Evolutionary conservation across 345 rosid genomes (phyloP), one percentile per base, ranked within the genome.

Genomic region (Moricandia moricandioides): DNA sequence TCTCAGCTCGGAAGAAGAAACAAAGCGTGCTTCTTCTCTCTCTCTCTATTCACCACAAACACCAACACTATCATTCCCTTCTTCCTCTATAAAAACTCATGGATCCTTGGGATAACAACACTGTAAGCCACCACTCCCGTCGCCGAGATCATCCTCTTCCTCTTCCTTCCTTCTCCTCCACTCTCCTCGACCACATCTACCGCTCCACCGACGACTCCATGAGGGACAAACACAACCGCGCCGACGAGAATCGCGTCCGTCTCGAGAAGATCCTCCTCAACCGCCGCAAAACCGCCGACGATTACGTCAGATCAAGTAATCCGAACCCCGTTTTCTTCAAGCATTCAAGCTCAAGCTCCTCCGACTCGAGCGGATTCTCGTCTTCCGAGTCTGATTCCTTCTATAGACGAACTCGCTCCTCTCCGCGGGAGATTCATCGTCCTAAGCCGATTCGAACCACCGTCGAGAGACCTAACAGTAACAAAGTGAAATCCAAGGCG

Each of bases 101-200:
- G 90, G 89, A 85, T 79, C 71, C 17, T 43, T 84, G 85, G 87
- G 77, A 80, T 70, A 31, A 4, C 67, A 54, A 34, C 0, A 65
- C 72, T 12, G 2, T 4, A 11, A 45, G 62, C 55, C 77, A 80
- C 54, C 77, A 51, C 8, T 51, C 18, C 56, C 61, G 82, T 62
- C 83, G 83, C 35, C 67, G 70, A 24, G 75, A 62, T 6, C 64
- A 35, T 81, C 91, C 31, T 29, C 24, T 0, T 21, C 24, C 88
- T 52, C 72, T 34, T 82, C 92, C 93, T 57, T 88, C 98, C 57
- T 92, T 90, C 86, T 92, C 98, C 73, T 86, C 93, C 12, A 74
- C 90, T 66, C 88, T 88, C 67, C 89, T 88, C 30, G 93, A 88
- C 52, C 80, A 86, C 47, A 86, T 88, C 60, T 88, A 85, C 88